Evolutionary conservation across 257 asterid species (phyloP), one percentile per base, ranked within the genome.

Genomic region (Solanum ossicruentum): DNA sequence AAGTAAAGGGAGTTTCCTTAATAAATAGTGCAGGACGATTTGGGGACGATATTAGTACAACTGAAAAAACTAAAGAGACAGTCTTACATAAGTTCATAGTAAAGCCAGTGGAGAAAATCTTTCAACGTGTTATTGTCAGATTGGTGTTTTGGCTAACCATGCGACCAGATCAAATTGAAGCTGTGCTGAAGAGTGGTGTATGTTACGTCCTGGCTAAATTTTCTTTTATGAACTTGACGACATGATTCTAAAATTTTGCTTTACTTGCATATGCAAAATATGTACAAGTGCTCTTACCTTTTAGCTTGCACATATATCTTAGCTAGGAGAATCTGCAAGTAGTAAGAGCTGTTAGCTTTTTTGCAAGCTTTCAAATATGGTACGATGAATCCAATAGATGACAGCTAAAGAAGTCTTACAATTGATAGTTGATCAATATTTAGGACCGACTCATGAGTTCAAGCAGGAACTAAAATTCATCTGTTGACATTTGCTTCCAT

Each of bases 141-240:
- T 88, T 93, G 86, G 86, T 93, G 82, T 96, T 96, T 89, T 96
- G 98, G 98, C 95, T 94, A 90, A 96, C 97, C 88, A 96, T 93
- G 93, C 95, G 86, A 87, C 98, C 98, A 82, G 88, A 95, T 78
- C 97, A 96, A 43, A 61, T 96, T 16, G 93, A 95, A 86, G 95
- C 98, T 49, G 95, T 93, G 88, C 84, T 95, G 89, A 93, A 94
- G 89, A 96, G 97, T 88, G 98, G 95, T 90, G 7, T 94, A 78
- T 28, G 56, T 83, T 79, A 75, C 85, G 77, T 13, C 28, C 36
- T 41, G 51, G 54, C 23, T 51, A 32, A 51, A 66, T 83, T 45
- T 28, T 65, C 81, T 57, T 82, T 21, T 73, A 55, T 63, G 26
- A 39, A 70, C 78, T 72, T 20, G 69, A 73, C 28, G 0, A 52